These are phyloP conservation scores for Tillandsia fasciculata DNA, from an alignment of 176 grass and related monocot genomes.

Conservation along the genomic window DNA sequence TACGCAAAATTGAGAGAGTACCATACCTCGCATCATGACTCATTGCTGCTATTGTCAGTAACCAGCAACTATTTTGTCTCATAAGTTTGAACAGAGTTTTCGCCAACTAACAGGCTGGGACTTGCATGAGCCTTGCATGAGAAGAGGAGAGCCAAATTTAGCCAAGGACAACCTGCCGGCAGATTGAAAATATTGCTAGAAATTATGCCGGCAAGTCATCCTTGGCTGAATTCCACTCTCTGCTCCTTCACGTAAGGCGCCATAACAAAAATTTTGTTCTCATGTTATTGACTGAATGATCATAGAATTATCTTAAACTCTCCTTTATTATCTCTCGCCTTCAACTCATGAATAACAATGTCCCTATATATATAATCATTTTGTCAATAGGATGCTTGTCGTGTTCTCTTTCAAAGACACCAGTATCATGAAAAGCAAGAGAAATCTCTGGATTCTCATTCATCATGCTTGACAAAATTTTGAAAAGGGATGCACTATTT, in stretches of 20 bases:
- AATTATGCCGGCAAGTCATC: conserved; percentile 48
- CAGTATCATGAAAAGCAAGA: background rate
- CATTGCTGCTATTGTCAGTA: background rate
- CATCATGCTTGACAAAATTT: background rate
- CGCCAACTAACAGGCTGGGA: background rate
- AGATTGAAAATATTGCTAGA: conserved; percentile 10
- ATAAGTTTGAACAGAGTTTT: background rate
- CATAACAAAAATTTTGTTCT: background rate
- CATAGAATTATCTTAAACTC: background rate
- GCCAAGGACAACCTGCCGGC: conserved; percentile 55
- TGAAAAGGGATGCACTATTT: background rate
- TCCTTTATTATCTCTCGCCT: background rate
- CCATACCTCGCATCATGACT: background rate
- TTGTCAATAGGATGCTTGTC: background rate
- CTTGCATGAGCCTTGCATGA: conserved; percentile 23
- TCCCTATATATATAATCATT: background rate
- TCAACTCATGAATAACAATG: background rate
- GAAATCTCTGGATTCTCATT: background rate
- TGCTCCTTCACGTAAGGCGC: conserved; percentile 31
- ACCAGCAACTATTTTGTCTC: background rate
- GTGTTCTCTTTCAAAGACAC: background rate
- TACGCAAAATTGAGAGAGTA: background rate
- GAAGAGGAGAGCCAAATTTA: conserved; percentile 50
- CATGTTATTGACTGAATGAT: background rate
- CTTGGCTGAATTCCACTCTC: conserved; percentile 62